Conservation (phyloP, 1,139 yeast genomes). For the Hemisphaericaspora xylofermentans region DNA sequence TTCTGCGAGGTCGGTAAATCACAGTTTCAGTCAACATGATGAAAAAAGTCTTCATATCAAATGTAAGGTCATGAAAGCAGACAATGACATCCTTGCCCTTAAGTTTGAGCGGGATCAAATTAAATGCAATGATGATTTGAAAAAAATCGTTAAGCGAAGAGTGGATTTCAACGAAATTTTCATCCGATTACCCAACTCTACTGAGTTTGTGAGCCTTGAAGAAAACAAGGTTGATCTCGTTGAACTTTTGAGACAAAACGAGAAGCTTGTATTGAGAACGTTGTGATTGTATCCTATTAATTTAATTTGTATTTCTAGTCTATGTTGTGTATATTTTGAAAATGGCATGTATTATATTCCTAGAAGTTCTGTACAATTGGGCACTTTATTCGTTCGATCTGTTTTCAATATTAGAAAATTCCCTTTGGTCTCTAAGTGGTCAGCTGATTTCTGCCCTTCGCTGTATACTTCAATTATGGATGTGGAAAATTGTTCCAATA, state of each 20-base stretch:
- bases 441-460: too few relatives aligned
- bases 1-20: neutral
- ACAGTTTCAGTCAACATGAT: neutral
- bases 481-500: too few relatives aligned
- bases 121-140: constrained; percentile 27
- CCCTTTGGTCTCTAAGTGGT: too few relatives aligned
- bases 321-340: neutral
- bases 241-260: constrained; percentile 20
- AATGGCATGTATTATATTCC: too few relatives aligned
- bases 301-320: constrained; percentile 3
- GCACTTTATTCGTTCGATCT: too few relatives aligned
- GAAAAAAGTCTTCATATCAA: constrained; percentile 19
- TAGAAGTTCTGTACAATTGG: too few relatives aligned
- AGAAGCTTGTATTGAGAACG: neutral
- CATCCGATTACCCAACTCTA: constrained; percentile 27
- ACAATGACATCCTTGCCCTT: constrained; percentile 29
- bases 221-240: constrained; percentile 22
- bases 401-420: too few relatives aligned
- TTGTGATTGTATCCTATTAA: neutral
- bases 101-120: constrained; percentile 28
- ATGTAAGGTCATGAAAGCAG: constrained; percentile 30
- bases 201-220: constrained; percentile 28
- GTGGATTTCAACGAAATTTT: constrained; percentile 27
- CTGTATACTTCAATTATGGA: too few relatives aligned
- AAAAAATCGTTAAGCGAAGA: constrained; percentile 26